A percentile compares a stretch with the other conserved stretches of the same genome.
phyloP scores from a whole-genome alignment of 129 eudicot species.

The Lactuca sativa region DNA sequence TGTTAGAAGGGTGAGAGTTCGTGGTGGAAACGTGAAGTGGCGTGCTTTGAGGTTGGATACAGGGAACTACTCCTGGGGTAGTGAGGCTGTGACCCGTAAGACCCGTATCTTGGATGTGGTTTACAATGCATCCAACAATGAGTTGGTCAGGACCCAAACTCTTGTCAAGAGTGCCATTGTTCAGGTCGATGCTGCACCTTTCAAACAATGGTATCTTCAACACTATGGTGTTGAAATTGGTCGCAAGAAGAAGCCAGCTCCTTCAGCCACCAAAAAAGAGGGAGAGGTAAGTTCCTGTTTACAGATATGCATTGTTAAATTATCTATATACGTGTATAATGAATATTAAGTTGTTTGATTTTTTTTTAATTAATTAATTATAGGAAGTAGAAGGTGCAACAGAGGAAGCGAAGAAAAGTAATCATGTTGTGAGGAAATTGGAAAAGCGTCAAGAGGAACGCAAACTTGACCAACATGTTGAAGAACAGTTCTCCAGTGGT shows the following conservation, averaged over 20 bases:
- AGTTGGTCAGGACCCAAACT: conserved; percentile 85
- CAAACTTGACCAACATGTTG: conserved; percentile 68
- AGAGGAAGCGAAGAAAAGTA: conserved; percentile 76
- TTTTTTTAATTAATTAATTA: not conserved
- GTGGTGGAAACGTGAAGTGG: conserved; percentile 94
- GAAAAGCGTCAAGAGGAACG: conserved; percentile 75
- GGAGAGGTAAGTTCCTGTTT: conserved; percentile 53
- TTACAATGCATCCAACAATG: conserved; percentile 92
- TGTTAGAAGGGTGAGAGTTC: conserved; percentile 69
- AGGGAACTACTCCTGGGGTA: conserved; percentile 92
- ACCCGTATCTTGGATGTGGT: conserved; percentile 82
- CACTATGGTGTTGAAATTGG: conserved; percentile 87
- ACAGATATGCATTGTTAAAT: not conserved
- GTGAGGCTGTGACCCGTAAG: conserved; percentile 81
- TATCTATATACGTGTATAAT: no score
- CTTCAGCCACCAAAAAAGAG: conserved; percentile 61
- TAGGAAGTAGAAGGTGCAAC: conserved; percentile 62
- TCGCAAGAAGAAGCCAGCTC: conserved; percentile 68
- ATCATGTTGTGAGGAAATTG: conserved; percentile 65
- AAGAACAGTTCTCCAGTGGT: conserved; percentile 80
- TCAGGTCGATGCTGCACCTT: conserved; percentile 87
- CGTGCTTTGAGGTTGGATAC: conserved; percentile 88
- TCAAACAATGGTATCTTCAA: conserved; percentile 82
- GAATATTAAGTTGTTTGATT: not conserved
- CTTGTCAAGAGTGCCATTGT: conserved; percentile 83